phyloP scores from a whole-genome alignment of 345 rosid genomes.

The Euphorbia lathyris region DNA sequence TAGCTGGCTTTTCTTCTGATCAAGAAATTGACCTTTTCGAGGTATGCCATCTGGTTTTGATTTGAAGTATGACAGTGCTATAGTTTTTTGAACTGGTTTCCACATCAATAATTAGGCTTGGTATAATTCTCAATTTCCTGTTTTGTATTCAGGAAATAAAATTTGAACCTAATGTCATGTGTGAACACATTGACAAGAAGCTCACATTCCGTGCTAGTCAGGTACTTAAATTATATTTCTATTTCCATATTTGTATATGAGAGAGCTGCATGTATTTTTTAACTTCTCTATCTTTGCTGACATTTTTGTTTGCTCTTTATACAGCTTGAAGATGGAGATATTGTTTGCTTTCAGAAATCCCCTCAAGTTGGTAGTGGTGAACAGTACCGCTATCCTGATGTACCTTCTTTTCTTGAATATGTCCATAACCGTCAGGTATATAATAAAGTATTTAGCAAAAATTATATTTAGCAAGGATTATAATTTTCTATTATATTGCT shows the following conservation, averaged over 20 bases:
- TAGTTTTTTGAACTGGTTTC: neutral
- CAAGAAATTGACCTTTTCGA: conserved; percentile 86
- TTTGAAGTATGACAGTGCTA: neutral
- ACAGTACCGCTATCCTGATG: conserved; percentile 63
- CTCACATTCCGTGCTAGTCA: conserved; percentile 62
- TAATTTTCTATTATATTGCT: neutral
- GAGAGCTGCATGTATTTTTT: neutral
- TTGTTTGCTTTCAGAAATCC: conserved; percentile 85
- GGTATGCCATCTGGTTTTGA: conserved; percentile 40
- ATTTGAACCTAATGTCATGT: conserved; percentile 90
- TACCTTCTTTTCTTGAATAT: conserved; percentile 85
- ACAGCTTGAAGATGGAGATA: conserved; percentile 97
- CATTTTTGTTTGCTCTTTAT: neutral
- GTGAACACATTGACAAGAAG: conserved; percentile 80
- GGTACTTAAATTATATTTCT: conserved; percentile 35
- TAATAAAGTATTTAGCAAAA: neutral
- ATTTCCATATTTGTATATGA: neutral
- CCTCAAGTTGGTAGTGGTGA: conserved; percentile 44
- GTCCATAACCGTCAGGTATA: conserved; percentile 94
- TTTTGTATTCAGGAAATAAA: conserved; percentile 74
- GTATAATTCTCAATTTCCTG: neutral
- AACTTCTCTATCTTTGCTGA: neutral
- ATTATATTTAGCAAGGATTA: neutral
- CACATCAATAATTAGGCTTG: neutral
- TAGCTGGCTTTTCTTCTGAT: conserved; percentile 88